phyloP scores from a whole-genome alignment of 805 yeast species.

The Lachancea waltii region DNA sequence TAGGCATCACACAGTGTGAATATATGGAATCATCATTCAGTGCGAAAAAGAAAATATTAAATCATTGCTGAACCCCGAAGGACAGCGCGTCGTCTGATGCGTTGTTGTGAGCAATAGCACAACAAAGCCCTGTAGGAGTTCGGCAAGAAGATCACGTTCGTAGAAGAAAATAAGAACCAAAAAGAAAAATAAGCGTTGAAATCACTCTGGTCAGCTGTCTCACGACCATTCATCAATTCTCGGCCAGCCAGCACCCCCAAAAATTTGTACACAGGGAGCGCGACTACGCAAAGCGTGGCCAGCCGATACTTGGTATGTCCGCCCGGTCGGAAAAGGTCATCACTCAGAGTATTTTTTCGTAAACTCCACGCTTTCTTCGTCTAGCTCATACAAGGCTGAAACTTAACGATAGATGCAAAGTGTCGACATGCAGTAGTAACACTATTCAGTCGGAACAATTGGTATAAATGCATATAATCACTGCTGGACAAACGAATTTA shows the following conservation, averaged over 20 bases:
- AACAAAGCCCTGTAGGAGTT: too few relatives aligned
- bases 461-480: slow-evolving; percentile 31
- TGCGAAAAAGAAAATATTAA: background rate
- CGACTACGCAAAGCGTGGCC: slow-evolving; percentile 22
- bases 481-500: slow-evolving; percentile 11
- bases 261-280: slow-evolving; percentile 35
- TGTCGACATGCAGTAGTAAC: slow-evolving; percentile 36
- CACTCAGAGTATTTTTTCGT: slow-evolving; percentile 17
- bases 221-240: slow-evolving; percentile 38
- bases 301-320: slow-evolving; percentile 37
- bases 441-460: slow-evolving; percentile 40
- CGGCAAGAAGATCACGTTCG: too few relatives aligned
- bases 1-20: slow-evolving; percentile 37
- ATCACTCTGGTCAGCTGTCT: slow-evolving; percentile 34
- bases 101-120: too few relatives aligned
- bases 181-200: too few relatives aligned
- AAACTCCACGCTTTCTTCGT: slow-evolving; percentile 8
- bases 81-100: slow-evolving; percentile 9
- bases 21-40: slow-evolving; percentile 17
- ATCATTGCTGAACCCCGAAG: background rate
- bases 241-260: slow-evolving; percentile 27
- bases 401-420: slow-evolving; percentile 39
- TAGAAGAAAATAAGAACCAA: too few relatives aligned
- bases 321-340: slow-evolving; percentile 43
- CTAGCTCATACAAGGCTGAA: slow-evolving; percentile 43